Base-by-base conservation (phyloP, 345 rosid species). In the Lepidium sativum region DNA sequence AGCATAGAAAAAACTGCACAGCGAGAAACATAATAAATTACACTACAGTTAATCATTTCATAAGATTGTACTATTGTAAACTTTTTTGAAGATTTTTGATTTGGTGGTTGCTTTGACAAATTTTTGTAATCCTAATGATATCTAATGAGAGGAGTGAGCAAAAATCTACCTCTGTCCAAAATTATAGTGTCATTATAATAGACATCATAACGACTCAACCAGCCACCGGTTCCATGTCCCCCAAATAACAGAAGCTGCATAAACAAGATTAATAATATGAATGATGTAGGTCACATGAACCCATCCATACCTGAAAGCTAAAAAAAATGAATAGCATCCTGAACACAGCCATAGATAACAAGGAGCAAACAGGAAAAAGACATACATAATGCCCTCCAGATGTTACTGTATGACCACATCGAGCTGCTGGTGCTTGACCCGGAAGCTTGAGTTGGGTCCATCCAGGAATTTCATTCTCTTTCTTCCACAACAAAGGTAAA, bases 381-480 rank as follows among this genome's bases (percentile, higher is more conserved):
- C 70, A 76, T 89, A 94, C 99, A 68, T 94, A 78, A 79, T 84
- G 84, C 66, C 99, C 97, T 76, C 92, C 97, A 60, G 96, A 90
- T 49, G 96, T 85, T 54, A 86, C 53, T 38, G 96, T 88, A 74
- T 90, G 99, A 44, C 97, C 99, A 74, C 99, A 94, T 41, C 91
- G 90, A 56, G 99, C 47, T 74, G 97, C 75, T 53, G 99, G 97
- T 51, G 96, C 83, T 81, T 94, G 96, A 50, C 99, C 99, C 40
- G 99, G 99, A 75, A 94, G 99, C 84, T 88, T 94, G 79, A 94
- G 80, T 72, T 90, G 97, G 50, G 97, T 94, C 97, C 99, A 94
- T 72, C 95, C 96, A 74, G 97, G 89, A 71, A 87, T 63, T 83
- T 90, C 99, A 78, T 77, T 86, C 80, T 88, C 99, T 94, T 81